Conservation (phyloP, 2,329 filamentous ascomycete genomes). For the Calonectria pseudoturangicola region DNA sequence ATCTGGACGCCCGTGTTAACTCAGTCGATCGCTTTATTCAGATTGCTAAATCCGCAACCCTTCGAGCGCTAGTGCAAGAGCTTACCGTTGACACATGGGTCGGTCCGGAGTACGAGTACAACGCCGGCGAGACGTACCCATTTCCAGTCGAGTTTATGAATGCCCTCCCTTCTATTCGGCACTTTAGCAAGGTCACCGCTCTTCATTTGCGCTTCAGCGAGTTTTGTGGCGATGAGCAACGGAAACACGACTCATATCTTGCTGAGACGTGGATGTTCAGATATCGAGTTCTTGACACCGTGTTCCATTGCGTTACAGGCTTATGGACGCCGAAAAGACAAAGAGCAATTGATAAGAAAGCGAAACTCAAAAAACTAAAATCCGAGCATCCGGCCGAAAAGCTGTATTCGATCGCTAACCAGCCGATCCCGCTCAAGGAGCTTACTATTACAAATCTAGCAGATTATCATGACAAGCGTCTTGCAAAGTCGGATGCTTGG, state of each 20-base stretch:
- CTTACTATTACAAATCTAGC: conserved; percentile 44
- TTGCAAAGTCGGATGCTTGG: conserved; percentile 33
- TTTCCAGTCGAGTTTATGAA: conserved; percentile 31
- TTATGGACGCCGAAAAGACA: conserved; percentile 42
- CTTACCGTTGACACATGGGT: conserved; percentile 45
- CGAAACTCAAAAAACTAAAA: background rate
- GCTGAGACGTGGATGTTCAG: conserved; percentile 40
- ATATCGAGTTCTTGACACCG: conserved; percentile 43
- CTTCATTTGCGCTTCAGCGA: conserved; percentile 41
- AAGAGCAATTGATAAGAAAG: conserved; percentile 15
- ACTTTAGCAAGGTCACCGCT: conserved; percentile 8
- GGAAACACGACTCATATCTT: background rate
- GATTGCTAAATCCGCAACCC: conserved; percentile 26
- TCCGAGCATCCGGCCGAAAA: background rate
- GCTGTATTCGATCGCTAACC: background rate
- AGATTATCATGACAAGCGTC: conserved; percentile 5
- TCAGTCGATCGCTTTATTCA: conserved; percentile 41
- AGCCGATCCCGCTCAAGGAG: conserved; percentile 24
- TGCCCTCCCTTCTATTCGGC: conserved; percentile 37
- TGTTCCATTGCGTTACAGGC: conserved; percentile 42
- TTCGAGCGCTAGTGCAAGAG: conserved; percentile 37
- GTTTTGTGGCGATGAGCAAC: conserved; percentile 28
- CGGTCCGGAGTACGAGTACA: conserved; percentile 18
- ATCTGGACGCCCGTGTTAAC: conserved; percentile 19
- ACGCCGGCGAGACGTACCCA: background rate